These are phyloP conservation scores for Schoenoplectus tabernaemontani DNA, from an alignment of 202 grass and related monocot species.

Conservation along the genomic window DNA sequence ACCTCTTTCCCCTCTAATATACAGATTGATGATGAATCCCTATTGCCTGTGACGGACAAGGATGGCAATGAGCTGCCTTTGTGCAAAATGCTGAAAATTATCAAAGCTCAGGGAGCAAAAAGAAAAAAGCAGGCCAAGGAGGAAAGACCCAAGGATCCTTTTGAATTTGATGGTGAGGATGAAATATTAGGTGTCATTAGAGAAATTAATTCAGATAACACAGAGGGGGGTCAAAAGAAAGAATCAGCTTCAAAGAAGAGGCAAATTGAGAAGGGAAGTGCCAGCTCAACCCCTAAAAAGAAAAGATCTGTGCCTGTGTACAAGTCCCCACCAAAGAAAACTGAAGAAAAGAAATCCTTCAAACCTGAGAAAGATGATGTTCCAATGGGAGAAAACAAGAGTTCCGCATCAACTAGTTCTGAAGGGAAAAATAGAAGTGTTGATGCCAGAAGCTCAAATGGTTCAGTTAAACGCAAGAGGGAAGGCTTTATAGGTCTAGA, in stretches of 20 bases:
- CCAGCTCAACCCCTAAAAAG: conserved; percentile 72
- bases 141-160: conserved; percentile 39
- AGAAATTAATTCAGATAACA: conserved; percentile 87
- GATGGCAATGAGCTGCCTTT: conserved; percentile 84
- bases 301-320: conserved; percentile 60
- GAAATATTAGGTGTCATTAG: conserved; percentile 86
- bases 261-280: conserved; percentile 23
- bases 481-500: conserved; percentile 59
- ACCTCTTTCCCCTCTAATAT: neutral
- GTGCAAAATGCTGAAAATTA: conserved; percentile 86
- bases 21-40: conserved; percentile 63
- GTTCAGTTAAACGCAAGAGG: conserved; percentile 63
- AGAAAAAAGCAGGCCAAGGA: conserved; percentile 49
- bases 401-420: conserved; percentile 17
- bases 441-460: conserved; percentile 52
- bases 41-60: conserved; percentile 66
- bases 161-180: conserved; percentile 54
- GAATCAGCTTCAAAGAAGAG: conserved; percentile 24
- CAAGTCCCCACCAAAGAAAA: conserved; percentile 20
- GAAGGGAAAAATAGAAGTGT: conserved; percentile 30
- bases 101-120: conserved; percentile 81
- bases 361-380: conserved; percentile 19
- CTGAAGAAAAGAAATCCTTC: conserved; percentile 17
- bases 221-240: conserved; percentile 43
- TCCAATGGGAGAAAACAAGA: conserved; percentile 22